Evolutionary conservation across 257 asterid species (phyloP), one percentile per base, ranked within the genome.

Genomic region (Rauvolfia tetraphylla): DNA sequence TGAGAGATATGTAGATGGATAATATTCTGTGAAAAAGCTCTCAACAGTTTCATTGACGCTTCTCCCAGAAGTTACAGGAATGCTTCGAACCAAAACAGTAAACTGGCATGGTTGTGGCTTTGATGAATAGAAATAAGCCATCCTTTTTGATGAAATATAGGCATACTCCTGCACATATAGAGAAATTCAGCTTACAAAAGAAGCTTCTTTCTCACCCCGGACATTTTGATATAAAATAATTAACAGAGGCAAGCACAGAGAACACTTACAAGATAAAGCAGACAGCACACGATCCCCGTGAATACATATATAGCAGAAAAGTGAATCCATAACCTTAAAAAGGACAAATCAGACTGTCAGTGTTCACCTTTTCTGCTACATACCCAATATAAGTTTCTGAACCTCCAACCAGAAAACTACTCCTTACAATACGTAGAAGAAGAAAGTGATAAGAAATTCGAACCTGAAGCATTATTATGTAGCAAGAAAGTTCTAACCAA

Each of bases 321-420:
- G 88, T 95, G 99, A 84, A 95, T 83, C 99, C 99, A 95, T 75
- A 95, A 90, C 98, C 99, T 95, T 84, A 56, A 67, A 84, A 86
- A 83, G 85, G 73, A 65, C 85, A 77, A 77, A 78, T 66, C 59
- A 63, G 75, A 81, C 41, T 11, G 78, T 81, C 75, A 76, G 80
- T 10, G 36, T 65, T 65, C 74, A 77, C 56, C 59, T 46, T 41
- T 46, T 51, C 53, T 25, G 59, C 62, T 11, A 33, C 49, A 70
- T 49, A 25, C 56, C 54, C 39, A 18, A 69, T 18, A 79, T 27
- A 57, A 49, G 20, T 25, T 41, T 9, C 65, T 72, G 41, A 74
- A 57, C 3, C 53, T 56, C 46, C 41, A 74, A 29, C 31, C 11
- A 67, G n/a, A 25, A 51, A 70, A 58, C 39, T 25, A 62, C 39